These are phyloP conservation scores for Wickerhamomyces rabaulensis DNA, from an alignment of 805 yeast species.

Conservation along the genomic window DNA sequence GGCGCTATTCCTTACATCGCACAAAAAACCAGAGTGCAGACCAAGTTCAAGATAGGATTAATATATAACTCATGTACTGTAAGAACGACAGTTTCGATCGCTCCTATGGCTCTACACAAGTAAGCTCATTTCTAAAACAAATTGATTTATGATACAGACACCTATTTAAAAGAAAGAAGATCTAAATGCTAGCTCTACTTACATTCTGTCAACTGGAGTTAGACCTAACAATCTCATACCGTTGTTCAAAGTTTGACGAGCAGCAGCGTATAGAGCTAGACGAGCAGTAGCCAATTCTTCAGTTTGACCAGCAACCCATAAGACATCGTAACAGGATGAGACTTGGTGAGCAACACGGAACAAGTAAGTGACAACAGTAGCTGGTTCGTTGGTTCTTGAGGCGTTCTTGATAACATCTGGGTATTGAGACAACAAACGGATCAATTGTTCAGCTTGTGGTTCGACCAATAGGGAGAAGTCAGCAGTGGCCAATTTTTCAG, in stretches of 20 bases:
- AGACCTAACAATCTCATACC: conserved; percentile 89
- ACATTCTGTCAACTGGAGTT: conserved; percentile 99
- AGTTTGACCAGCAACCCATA: conserved; percentile 97
- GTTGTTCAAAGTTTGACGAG: conserved; percentile 81
- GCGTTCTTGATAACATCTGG: conserved; percentile 88
- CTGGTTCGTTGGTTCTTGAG: conserved; percentile 80
- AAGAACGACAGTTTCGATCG: no score
- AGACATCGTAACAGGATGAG: conserved; percentile 89
- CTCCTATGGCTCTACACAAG: neutral
- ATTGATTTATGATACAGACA: neutral
- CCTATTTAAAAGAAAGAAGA: neutral
- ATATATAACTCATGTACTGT: no score
- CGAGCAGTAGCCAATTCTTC: conserved; percentile 83
- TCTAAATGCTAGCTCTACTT: neutral
- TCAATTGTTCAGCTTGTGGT: conserved; percentile 62
- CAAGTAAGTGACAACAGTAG: conserved; percentile 89
- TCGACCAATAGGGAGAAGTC: conserved; percentile 62
- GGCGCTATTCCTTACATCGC: no score
- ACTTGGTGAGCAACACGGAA: conserved; percentile 91
- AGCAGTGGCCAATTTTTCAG: conserved; percentile 40
- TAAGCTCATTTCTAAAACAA: neutral
- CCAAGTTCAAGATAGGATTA: no score
- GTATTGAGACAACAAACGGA: conserved; percentile 79
- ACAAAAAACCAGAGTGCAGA: no score
- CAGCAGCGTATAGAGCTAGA: conserved; percentile 84